Base-by-base conservation (phyloP, 192 early-diverging fungal genomes). In the Gorgonomyces haynaldii region DNA sequence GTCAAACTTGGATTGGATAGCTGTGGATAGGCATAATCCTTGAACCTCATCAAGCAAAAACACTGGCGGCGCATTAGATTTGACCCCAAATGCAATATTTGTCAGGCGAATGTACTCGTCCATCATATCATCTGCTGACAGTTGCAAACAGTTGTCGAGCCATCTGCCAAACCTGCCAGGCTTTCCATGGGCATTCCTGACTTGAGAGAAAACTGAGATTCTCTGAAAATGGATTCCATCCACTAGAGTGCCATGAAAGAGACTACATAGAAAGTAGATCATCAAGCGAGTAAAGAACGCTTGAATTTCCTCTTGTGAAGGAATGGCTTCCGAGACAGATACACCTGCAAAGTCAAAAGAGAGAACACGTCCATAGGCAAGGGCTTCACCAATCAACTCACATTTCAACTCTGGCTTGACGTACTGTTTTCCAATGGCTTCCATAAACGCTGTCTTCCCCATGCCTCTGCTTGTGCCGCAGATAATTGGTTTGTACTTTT, bases 101-200 rank as follows among this genome's bases (percentile, higher is more conserved):
- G 39, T 41, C 8, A 41, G 39, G 8, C 39, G 39, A 41, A 41
- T 41, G 21, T 41, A 41, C 39, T 41, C 39, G 16, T 41, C 21
- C 39, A 41, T 41, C 39, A 41, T 22, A 23, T 3, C 24, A 2
- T 41, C 39, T 23, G 19, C 21, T 23, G 9, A 4, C 9, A 23
- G 24, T 13, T 5, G 13, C 2, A 17, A 13, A 23, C 39, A 41
- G 10, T 17, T 22, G 4, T 8, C 20, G 2, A 16, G 8, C 39
- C 39, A 41, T 8, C 2, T 4, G 24, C 24, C 24, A 22, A 41
- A 41, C 13, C 20, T 41, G 8, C 1, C 8, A 23, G 20, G 39
- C 13, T 22, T 21, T 4, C 39, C 39, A 22, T 4, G 3, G 17
- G 24, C 20, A 21, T 3, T 4, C 8, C 8, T 21, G 13, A 41